Evolutionary conservation across 805 yeast genomes (phyloP).

Genomic region (Sporopachydermia quercuum): DNA sequence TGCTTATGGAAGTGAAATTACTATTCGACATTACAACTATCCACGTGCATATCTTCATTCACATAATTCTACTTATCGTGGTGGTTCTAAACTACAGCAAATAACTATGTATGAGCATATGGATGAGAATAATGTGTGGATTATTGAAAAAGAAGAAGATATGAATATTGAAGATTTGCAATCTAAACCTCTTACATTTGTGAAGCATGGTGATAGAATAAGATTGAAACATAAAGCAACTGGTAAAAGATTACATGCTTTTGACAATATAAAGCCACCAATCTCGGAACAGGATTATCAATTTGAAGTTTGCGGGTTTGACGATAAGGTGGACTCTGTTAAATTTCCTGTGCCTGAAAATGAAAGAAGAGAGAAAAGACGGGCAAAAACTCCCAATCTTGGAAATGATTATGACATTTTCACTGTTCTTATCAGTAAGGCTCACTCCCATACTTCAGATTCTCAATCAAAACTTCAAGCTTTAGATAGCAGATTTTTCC

Average conservation of each 20-base stretch:
- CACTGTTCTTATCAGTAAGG: slow-evolving; percentile 36
- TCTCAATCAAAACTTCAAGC: slow-evolving; percentile 31
- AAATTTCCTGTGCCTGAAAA: neutral
- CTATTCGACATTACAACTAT: slow-evolving; percentile 55
- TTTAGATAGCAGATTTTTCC: slow-evolving; percentile 52
- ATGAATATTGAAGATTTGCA: slow-evolving; percentile 24
- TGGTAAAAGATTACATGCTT: slow-evolving; percentile 53
- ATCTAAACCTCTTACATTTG: slow-evolving; percentile 16
- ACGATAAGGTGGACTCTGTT: slow-evolving; percentile 6
- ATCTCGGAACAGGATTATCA: slow-evolving; percentile 84
- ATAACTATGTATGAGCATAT: slow-evolving; percentile 55
- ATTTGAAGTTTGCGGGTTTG: slow-evolving; percentile 57
- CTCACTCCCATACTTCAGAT: slow-evolving; percentile 20
- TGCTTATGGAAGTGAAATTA: slow-evolving; percentile 55
- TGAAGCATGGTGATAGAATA: slow-evolving; percentile 41
- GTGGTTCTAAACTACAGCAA: slow-evolving; percentile 64
- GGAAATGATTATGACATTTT: slow-evolving; percentile 64
- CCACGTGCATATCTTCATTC: slow-evolving; percentile 75
- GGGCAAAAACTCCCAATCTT: neutral
- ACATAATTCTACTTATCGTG: slow-evolving; percentile 44
- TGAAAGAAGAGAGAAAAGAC: neutral
- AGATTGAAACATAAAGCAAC: slow-evolving; percentile 61
- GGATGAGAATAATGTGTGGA: slow-evolving; percentile 64
- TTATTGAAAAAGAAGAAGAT: slow-evolving; percentile 32
- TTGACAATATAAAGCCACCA: slow-evolving; percentile 49